phyloP scores from a whole-genome alignment of 345 rosid species.

The Adansonia digitata region DNA sequence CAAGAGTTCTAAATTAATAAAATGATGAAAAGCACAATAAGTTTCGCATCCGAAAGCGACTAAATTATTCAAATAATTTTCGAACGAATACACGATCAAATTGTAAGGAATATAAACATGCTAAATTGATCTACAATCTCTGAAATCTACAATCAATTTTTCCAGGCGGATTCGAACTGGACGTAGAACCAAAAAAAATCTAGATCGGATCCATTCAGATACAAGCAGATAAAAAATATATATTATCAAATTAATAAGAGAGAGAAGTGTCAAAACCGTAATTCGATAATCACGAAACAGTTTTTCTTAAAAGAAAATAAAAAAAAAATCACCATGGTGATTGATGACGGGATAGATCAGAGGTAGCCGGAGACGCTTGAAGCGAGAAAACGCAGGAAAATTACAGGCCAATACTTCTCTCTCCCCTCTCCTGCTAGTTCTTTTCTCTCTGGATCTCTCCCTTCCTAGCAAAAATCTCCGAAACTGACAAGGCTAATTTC shows the following conservation, averaged over 20 bases:
- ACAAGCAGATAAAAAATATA: neutral
- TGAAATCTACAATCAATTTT: neutral
- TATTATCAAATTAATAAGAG: neutral
- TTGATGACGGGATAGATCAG: neutral
- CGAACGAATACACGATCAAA: neutral
- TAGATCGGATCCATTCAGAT: constrained; percentile 1
- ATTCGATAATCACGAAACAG: neutral
- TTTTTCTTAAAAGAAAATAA: neutral
- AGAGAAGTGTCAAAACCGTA: neutral
- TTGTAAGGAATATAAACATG: neutral
- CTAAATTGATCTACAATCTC: neutral
- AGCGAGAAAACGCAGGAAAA: neutral
- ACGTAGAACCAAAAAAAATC: no score
- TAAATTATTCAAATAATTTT: neutral
- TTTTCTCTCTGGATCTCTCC: neutral
- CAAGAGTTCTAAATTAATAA: neutral
- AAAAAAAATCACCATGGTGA: neutral
- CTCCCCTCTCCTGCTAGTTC: neutral
- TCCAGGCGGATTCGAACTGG: no score
- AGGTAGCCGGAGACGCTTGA: neutral
- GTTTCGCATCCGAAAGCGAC: neutral
- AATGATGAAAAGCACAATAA: neutral
- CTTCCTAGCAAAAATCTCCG: neutral
- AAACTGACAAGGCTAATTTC: neutral
- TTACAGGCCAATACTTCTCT: neutral